Percentiles rank a stretch among this genome's conserved stretches.
These are phyloP conservation scores for Colletotrichum noveboracense DNA, from an alignment of 2,329 filamentous ascomycete species.

Conservation along the genomic window DNA sequence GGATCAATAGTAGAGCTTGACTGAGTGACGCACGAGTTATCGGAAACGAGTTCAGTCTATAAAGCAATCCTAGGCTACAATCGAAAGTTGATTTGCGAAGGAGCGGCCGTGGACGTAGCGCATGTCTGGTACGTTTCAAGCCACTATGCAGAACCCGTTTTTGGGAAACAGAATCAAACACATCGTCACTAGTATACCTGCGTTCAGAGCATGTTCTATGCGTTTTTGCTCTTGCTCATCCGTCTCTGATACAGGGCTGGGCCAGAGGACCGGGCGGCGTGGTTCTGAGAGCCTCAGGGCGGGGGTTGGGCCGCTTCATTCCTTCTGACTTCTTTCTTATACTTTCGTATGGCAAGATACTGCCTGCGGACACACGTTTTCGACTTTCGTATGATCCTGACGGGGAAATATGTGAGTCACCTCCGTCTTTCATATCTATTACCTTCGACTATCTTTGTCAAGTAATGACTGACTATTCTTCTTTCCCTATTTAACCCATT, in stretches of 20 bases:
- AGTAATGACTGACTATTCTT: background rate
- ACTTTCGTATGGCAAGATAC: background rate
- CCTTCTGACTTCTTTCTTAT: background rate
- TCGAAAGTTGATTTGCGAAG: background rate
- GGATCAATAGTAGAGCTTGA: fast-evolving
- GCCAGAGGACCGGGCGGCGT: background rate
- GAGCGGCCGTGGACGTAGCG: background rate
- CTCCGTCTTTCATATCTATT: background rate
- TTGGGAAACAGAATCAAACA: background rate
- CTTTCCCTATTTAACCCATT: background rate
- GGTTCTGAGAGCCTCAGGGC: fast-evolving
- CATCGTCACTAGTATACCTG: background rate
- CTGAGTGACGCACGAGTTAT: fast-evolving
- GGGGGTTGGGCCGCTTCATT: background rate
- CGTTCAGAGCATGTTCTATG: background rate
- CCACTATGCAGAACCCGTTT: fast-evolving
- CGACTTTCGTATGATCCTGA: background rate
- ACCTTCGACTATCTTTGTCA: background rate
- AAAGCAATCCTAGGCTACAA: fast-evolving
- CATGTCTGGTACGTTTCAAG: background rate
- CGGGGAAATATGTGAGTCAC: background rate
- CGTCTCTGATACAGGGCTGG: background rate
- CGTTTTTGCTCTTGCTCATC: background rate
- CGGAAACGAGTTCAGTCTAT: fast-evolving
- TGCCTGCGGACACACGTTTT: background rate